Evolutionary conservation across 169 alveolate species (phyloP), one percentile per base, ranked within the genome.

Genomic region (Plasmodium relictum): DNA sequence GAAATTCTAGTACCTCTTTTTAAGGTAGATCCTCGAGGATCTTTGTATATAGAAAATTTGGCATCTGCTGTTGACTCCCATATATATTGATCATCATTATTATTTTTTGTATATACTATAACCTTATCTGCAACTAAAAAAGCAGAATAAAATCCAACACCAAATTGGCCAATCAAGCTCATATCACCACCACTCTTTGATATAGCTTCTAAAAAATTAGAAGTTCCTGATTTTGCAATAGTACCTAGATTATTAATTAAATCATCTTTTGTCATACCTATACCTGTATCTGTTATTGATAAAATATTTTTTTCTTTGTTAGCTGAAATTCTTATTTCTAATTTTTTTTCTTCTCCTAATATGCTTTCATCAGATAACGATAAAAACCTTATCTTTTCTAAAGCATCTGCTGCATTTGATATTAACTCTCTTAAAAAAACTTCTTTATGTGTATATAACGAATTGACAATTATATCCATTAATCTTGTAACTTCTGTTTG

Each of bases 101-200:
- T 97, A 88, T 93, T 73, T 93, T 98, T 98, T 9, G 99, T 95
- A 66, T 97, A 95, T 14, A 99, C 99, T 0, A 98, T 94, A 6
- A 99, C 99, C 83, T 97, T 96, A 91, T 99, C 99, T 41, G 99
- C 99, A 54, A 98, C 99, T 86, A 99, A 95, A 97, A 97, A 99
- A 59, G 99, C 97, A 50, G 99, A 97, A 96, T 99, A 99, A 95
- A 99, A 99, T 39, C 99, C 99, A 41, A 99, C 99, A 72, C 99
- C 99, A 91, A 99, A 99, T 95, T 99, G 99, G 14, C 99, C 99
- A 73, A 99, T 98, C 78, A 99, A 95, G 91, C 97, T 97, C 85
- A 98, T 95, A 70, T 97, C 98, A 48, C 98, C 98, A 37, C 98
- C 99, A 61, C 96, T 96, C 91, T 97, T 97, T 9, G 99, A 96